Evolutionary conservation across 2,329 filamentous ascomycete genomes (phyloP).

Genomic region (Claviceps humidiphila): DNA sequence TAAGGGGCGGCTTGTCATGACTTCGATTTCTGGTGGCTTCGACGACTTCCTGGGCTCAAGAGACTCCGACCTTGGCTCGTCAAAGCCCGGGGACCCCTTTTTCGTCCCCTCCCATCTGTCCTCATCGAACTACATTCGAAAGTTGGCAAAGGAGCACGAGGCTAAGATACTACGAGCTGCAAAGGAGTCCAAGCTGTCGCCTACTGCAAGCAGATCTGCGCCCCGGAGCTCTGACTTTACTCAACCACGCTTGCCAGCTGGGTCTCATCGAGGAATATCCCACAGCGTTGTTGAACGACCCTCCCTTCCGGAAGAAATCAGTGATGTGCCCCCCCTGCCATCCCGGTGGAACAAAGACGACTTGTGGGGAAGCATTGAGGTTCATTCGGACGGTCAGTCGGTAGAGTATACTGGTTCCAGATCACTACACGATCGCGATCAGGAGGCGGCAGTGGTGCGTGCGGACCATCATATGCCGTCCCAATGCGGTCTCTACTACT

Average conservation of each 20-base stretch:
- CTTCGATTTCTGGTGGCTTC: constrained; percentile 38
- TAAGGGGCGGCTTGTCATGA: constrained; percentile 19
- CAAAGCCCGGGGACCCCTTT: constrained; percentile 34
- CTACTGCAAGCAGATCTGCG: constrained; percentile 25
- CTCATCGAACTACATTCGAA: constrained; percentile 64
- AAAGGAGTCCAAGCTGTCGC: constrained; percentile 26
- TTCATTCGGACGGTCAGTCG: constrained; percentile 60
- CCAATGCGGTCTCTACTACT: constrained; percentile 92
- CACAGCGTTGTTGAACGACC: constrained; percentile 75
- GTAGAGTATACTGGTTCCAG: constrained; percentile 45
- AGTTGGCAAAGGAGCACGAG: constrained; percentile 57
- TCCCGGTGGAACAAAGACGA: constrained; percentile 72
- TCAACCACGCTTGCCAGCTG: constrained; percentile 24
- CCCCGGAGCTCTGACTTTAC: constrained; percentile 39
- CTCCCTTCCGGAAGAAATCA: constrained; percentile 46
- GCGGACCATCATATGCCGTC: constrained; percentile 77
- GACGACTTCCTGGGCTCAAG: constrained; percentile 30
- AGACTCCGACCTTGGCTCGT: constrained; percentile 14
- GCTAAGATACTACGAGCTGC: constrained; percentile 37
- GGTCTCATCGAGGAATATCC: constrained; percentile 60
- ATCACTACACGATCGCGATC: constrained; percentile 36
- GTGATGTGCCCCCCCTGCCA: constrained; percentile 53
- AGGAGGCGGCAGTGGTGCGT: constrained; percentile 72
- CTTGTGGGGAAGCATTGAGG: constrained; percentile 59
- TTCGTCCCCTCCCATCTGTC: constrained; percentile 77